phyloP scores from a whole-genome alignment of 2,329 filamentous ascomycete genomes.

The Elsinoe ampelina region DNA sequence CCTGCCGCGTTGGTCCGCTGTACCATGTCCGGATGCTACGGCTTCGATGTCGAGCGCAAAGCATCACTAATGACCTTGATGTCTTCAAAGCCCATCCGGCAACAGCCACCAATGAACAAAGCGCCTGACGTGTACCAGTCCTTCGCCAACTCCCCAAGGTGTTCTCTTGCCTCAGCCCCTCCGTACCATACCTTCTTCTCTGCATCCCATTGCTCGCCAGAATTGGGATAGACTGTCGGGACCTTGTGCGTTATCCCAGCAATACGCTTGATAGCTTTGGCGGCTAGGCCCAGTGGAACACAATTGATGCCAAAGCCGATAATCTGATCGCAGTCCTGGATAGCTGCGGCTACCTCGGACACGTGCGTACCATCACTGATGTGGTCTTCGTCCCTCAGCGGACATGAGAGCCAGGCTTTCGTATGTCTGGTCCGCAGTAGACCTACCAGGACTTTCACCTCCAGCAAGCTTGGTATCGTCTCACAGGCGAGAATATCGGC shows the following conservation, averaged over 20 bases:
- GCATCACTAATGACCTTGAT: constrained; percentile 26
- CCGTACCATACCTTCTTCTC: constrained; percentile 28
- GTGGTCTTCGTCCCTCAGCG: constrained; percentile 28
- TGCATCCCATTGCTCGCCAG: constrained; percentile 39
- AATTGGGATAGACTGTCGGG: constrained; percentile 38
- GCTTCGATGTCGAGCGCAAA: background rate
- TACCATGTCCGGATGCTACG: background rate
- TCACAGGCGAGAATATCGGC: constrained; percentile 38
- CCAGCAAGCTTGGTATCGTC: constrained; percentile 35
- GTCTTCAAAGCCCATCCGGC: constrained; percentile 36
- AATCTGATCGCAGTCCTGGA: constrained; percentile 26
- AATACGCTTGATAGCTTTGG: constrained; percentile 28
- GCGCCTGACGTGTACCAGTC: constrained; percentile 32
- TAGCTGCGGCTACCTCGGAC: constrained; percentile 24
- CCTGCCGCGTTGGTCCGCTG: background rate
- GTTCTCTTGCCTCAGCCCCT: constrained; percentile 14
- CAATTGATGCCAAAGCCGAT: constrained; percentile 40
- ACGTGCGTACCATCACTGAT: constrained; percentile 37
- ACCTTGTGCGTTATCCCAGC: constrained; percentile 25
- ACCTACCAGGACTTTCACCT: constrained; percentile 32
- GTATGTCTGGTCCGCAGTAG: constrained; percentile 33
- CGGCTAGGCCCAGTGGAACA: constrained; percentile 28
- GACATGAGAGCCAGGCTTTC: constrained; percentile 34
- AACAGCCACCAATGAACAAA: constrained; percentile 39
- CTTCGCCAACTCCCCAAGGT: constrained; percentile 24